Percentiles rank a stretch among this genome's conserved stretches.
These are phyloP conservation scores for Curvularia sp. DNA, from an alignment of 2,329 filamentous ascomycete genomes.

Conservation along the genomic window DNA sequence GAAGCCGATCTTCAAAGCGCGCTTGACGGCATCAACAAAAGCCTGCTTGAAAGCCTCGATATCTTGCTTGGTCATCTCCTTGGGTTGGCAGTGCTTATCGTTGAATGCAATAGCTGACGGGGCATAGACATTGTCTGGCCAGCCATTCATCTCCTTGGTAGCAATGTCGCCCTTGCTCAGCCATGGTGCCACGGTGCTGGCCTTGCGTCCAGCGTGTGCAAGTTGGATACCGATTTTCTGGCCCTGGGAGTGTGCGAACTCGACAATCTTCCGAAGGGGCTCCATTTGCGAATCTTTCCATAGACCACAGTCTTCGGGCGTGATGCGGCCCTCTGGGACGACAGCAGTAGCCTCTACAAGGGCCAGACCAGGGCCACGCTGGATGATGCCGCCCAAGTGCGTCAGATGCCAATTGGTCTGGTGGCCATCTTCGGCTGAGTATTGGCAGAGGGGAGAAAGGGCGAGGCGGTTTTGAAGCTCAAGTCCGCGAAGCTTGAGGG, in stretches of 20 bases:
- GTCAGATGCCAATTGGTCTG: constrained; percentile 82
- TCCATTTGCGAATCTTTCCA: constrained; percentile 86
- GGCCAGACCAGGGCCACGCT: constrained; percentile 75
- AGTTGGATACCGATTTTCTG: constrained; percentile 82
- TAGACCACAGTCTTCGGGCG: constrained; percentile 77
- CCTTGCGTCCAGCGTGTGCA: constrained; percentile 76
- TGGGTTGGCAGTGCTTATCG: constrained; percentile 66
- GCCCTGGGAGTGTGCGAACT: constrained; percentile 80
- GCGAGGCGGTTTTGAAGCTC: constrained; percentile 73
- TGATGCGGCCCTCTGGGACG: constrained; percentile 78
- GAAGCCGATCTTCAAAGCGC: constrained; percentile 65
- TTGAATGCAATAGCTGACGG: constrained; percentile 69
- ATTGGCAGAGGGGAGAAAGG: constrained; percentile 63
- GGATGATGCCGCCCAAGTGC: constrained; percentile 79
- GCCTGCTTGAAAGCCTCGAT: constrained; percentile 70
- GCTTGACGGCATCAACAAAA: constrained; percentile 68
- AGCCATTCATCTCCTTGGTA: constrained; percentile 60
- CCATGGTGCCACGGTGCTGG: constrained; percentile 69
- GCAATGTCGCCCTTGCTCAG: constrained; percentile 64
- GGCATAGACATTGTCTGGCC: constrained; percentile 62
- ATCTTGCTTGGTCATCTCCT: constrained; percentile 71
- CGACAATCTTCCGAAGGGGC: constrained; percentile 71
- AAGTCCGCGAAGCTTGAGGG: constrained; percentile 64
- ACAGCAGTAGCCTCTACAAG: constrained; percentile 83
- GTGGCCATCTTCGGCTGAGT: constrained; percentile 72